These are phyloP conservation scores for Xylaria sp. DNA, from an alignment of 2,329 filamentous ascomycete species.

Conservation along the genomic window DNA sequence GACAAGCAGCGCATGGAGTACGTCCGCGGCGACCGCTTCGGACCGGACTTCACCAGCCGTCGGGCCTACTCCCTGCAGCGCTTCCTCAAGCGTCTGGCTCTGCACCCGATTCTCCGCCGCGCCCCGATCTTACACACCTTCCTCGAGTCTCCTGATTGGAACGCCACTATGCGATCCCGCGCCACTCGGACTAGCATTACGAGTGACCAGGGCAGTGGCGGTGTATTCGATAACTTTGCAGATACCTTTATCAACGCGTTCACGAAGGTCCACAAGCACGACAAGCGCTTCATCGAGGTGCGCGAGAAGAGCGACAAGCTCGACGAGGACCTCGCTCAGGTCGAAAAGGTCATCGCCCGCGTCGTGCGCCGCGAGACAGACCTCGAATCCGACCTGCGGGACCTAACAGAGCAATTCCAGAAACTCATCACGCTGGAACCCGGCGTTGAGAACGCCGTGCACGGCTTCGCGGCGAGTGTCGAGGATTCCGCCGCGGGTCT, in stretches of 20 bases:
- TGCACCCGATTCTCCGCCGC: conserved; percentile 84
- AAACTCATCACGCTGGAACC: conserved; percentile 87
- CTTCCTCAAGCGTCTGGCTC: conserved; percentile 77
- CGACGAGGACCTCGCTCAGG: conserved; percentile 84
- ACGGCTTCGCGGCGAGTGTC: conserved; percentile 79
- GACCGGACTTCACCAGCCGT: conserved; percentile 82
- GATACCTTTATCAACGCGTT: conserved; percentile 98
- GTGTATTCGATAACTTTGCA: conserved; percentile 90
- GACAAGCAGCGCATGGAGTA: conserved; percentile 99
- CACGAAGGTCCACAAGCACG: conserved; percentile 90
- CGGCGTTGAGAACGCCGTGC: conserved; percentile 73
- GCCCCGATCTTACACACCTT: conserved; percentile 81
- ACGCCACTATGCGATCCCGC: conserved; percentile 83
- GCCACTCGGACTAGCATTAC: conserved; percentile 57
- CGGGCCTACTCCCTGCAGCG: conserved; percentile 86
- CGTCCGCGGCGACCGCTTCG: conserved; percentile 92
- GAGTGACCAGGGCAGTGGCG: conserved; percentile 47
- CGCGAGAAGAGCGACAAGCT: conserved; percentile 89
- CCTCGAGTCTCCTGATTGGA: conserved; percentile 92
- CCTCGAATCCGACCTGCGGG: conserved; percentile 79
- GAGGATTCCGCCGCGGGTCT: conserved; percentile 77
- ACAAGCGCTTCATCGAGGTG: conserved; percentile 91
- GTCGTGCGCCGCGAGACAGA: conserved; percentile 85
- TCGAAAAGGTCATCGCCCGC: conserved; percentile 91
- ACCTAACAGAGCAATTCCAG: conserved; percentile 90